Evolutionary conservation across 2,329 filamentous ascomycete genomes (phyloP).

Genomic region (Ophidiomyces ophidiicola): DNA sequence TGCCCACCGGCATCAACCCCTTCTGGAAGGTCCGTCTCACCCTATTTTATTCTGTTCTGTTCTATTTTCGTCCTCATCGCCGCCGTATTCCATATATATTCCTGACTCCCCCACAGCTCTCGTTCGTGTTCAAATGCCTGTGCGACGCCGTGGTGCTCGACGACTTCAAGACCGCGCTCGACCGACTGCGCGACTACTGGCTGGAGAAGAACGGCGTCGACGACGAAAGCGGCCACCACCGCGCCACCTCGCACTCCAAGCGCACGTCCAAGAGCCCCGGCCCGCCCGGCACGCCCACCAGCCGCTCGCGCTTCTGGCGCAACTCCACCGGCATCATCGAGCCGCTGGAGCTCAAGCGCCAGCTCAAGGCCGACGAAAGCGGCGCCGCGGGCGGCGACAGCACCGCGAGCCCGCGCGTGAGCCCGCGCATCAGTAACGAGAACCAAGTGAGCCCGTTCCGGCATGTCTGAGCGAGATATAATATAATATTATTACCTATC

Average conservation of each 20-base stretch:
- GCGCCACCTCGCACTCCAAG: too few relatives aligned
- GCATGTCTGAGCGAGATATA: slow-evolving; percentile 3
- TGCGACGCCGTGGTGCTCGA: slow-evolving; percentile 56
- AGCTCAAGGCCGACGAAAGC: slow-evolving; percentile 3
- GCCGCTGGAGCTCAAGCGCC: slow-evolving; percentile 7
- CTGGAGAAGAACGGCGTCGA: slow-evolving; percentile 21
- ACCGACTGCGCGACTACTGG: slow-evolving; percentile 27
- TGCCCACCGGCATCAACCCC: slow-evolving; percentile 49
- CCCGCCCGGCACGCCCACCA: not conserved
- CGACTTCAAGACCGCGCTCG: slow-evolving; percentile 52
- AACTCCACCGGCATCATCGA: slow-evolving; percentile 8
- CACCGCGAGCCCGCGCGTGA: too few relatives aligned
- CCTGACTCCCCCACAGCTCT: slow-evolving; percentile 26
- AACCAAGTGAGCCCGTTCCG: slow-evolving; percentile 7
- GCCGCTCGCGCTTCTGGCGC: slow-evolving; percentile 4
- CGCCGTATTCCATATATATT: not conserved
- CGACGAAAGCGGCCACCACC: slow-evolving; percentile 13
- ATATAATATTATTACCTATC: not conserved
- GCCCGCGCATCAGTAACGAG: slow-evolving; percentile 8
- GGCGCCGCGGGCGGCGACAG: too few relatives aligned
- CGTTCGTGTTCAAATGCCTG: slow-evolving; percentile 55
- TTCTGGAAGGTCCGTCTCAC: slow-evolving; percentile 44
- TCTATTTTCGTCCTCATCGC: too few relatives aligned
- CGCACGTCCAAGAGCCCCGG: not conserved
- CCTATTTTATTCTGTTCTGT: not conserved